phyloP scores from a whole-genome alignment of 129 eudicot genomes.

The Scalesia atractyloides region DNA sequence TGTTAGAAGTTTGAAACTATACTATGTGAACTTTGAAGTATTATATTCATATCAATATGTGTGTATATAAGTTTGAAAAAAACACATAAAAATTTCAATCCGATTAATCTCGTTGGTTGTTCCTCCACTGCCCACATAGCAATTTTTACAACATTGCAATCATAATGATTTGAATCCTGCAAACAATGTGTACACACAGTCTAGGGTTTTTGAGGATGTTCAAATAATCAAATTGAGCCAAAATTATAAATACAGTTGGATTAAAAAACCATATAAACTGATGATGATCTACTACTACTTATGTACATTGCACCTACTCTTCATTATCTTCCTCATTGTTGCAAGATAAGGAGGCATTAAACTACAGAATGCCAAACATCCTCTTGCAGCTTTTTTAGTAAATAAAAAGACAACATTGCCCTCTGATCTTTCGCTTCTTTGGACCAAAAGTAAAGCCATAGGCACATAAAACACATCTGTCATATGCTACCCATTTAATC shows the following conservation, averaged over 20 bases:
- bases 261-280: slow-evolving; percentile 21
- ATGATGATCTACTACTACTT: neutral
- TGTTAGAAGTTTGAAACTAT: no score
- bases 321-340: slow-evolving; percentile 1
- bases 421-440: slow-evolving; percentile 33
- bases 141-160: no score
- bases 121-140: no score
- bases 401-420: slow-evolving; percentile 27
- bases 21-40: no score
- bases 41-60: no score
- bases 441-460: slow-evolving; percentile 38
- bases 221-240: neutral
- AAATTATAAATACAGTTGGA: slow-evolving; percentile 32
- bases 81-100: no score
- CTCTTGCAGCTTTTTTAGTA: slow-evolving; percentile 23
- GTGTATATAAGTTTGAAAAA: no score
- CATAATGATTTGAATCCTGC: no score
- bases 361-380: slow-evolving; percentile 30
- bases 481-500: slow-evolving; percentile 34
- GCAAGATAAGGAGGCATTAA: slow-evolving; percentile 7
- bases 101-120: no score
- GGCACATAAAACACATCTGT: slow-evolving; percentile 31
- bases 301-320: slow-evolving; percentile 31
- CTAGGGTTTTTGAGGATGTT: neutral
- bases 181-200: no score